A percentile compares a stretch with the other conserved stretches of the same genome.
These are phyloP conservation scores for Epichloe brachyelytri DNA, from an alignment of 2,329 filamentous ascomycete species.

Conservation along the genomic window DNA sequence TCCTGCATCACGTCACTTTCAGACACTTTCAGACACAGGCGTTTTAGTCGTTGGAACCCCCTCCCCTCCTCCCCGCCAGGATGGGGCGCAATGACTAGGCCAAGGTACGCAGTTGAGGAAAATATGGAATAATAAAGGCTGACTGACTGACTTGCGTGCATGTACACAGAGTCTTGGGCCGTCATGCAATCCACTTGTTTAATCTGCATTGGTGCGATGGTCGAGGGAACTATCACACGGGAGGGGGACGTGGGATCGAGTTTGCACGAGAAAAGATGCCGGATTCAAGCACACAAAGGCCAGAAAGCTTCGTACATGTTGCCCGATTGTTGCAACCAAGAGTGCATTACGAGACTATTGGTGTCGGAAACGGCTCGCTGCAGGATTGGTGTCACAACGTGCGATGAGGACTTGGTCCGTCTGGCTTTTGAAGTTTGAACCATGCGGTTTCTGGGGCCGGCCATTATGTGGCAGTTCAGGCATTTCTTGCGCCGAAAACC, in stretches of 20 bases:
- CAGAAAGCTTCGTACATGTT: neutral
- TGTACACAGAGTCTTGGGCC: neutral
- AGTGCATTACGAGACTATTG: constrained; percentile 23
- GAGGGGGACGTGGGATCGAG: neutral
- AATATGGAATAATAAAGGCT: neutral
- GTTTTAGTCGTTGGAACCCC: neutral
- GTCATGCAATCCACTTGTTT: constrained; percentile 2
- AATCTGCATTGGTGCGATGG: constrained; percentile 1
- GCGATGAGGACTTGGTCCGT: neutral
- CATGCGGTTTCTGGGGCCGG: neutral
- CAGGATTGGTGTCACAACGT: constrained; percentile 16
- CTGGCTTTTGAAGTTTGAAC: neutral
- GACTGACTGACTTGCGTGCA: neutral
- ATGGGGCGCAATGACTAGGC: neutral
- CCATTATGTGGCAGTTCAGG: neutral
- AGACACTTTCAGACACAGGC: neutral
- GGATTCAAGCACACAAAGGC: neutral
- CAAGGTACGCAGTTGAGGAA: neutral
- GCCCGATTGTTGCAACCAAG: neutral
- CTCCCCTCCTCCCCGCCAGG: no score
- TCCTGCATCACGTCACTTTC: neutral
- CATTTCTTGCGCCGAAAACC: neutral
- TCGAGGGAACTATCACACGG: neutral
- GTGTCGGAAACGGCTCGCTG: constrained; percentile 21
- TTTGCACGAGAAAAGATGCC: neutral